Evolutionary conservation across 108 stramenopile genomes (phyloP).

Genomic region (Poteriospumella lacustris): DNA sequence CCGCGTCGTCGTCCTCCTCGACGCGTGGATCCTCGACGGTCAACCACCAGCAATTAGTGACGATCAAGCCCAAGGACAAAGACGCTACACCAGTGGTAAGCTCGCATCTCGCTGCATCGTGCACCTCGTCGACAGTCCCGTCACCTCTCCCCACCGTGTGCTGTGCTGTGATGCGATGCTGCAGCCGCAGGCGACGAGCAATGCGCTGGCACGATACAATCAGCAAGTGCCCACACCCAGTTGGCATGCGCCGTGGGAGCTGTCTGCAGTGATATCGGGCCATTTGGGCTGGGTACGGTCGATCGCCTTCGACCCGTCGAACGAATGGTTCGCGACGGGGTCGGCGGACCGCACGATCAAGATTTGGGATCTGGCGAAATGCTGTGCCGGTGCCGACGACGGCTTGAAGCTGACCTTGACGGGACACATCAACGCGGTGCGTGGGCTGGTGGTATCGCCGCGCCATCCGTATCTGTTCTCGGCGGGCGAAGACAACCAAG

Average conservation of each 20-base stretch:
- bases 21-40: too few species aligned
- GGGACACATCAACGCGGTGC: conserved; percentile 90
- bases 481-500: conserved; percentile 92
- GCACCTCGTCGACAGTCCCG: too few species aligned
- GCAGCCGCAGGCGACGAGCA: too few species aligned
- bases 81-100: too few species aligned
- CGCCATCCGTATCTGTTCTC: conserved; percentile 95
- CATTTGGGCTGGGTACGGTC: conserved; percentile 98
- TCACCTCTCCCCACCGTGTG: too few species aligned
- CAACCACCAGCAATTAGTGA: too few species aligned
- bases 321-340: conserved; percentile 93
- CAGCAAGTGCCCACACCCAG: conserved; percentile 83
- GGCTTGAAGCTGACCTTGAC: conserved; percentile 92
- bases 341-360: conserved; percentile 94
- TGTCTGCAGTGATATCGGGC: conserved; percentile 79
- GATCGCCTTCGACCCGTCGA: conserved; percentile 89
- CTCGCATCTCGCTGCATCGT: too few species aligned
- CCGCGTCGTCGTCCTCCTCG: too few species aligned
- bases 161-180: too few species aligned
- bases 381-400: conserved; percentile 75
- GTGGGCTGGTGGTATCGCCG: conserved; percentile 83
- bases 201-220: too few species aligned
- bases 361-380: conserved; percentile 93
- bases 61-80: too few species aligned
- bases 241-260: conserved; percentile 98